phyloP scores from a whole-genome alignment of 2,329 filamentous ascomycete genomes.

The Dactylellina sp. region DNA sequence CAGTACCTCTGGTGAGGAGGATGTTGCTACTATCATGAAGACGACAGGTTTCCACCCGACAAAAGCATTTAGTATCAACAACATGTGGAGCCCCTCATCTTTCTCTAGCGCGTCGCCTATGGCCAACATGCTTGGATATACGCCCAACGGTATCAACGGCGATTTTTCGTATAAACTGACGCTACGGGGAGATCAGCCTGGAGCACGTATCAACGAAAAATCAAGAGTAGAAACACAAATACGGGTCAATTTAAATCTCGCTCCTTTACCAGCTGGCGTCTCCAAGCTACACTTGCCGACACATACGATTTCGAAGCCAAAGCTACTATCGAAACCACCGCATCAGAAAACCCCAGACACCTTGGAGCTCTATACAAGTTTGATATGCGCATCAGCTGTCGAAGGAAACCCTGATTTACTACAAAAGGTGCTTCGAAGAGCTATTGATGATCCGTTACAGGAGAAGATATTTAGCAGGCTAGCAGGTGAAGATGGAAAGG shows the following conservation, averaged over 20 bases:
- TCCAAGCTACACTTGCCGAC: conserved; percentile 86
- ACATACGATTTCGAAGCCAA: conserved; percentile 93
- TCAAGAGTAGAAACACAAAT: conserved; percentile 98
- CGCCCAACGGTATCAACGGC: conserved; percentile 23
- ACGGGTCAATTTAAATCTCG: conserved; percentile 82
- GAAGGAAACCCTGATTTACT: conserved; percentile 73
- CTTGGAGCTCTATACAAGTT: conserved; percentile 80
- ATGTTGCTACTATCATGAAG: conserved; percentile 35
- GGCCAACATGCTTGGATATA: conserved; percentile 44
- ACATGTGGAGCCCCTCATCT: conserved; percentile 52
- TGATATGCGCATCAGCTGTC: conserved; percentile 95
- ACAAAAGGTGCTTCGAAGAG: conserved; percentile 72
- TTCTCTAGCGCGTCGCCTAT: conserved; percentile 49
- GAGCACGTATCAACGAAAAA: conserved; percentile 67
- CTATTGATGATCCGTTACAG: conserved; percentile 64
- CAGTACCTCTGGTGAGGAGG: conserved; percentile 47
- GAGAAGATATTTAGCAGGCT: conserved; percentile 59
- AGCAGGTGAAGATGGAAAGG: conserved; percentile 63
- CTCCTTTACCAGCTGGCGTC: conserved; percentile 78
- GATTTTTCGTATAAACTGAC: conserved; percentile 44
- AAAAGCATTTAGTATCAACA: conserved; percentile 34
- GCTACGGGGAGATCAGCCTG: conserved; percentile 66
- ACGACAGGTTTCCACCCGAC: conserved; percentile 49
- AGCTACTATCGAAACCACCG: conserved; percentile 80
- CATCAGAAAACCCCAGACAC: conserved; percentile 77